Evolutionary conservation across 352 stramenopile genomes (phyloP), one percentile per base, ranked within the genome.

Genomic region (Globisporangium echinulatum): DNA sequence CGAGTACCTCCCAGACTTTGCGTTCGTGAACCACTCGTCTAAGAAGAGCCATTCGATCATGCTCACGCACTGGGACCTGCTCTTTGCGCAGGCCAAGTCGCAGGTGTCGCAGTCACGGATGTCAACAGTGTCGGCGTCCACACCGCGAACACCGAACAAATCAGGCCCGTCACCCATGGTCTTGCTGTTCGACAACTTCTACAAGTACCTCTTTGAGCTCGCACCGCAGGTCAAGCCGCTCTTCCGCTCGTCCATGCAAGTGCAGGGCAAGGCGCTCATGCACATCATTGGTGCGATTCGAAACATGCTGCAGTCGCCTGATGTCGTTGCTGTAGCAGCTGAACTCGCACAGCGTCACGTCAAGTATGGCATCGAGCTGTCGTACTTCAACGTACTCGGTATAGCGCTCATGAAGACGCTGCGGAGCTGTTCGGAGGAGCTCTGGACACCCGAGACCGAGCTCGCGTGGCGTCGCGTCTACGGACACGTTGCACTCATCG

Each of bases 341-440:
- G 61, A 64, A 55, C 61, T 80, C 37, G 74, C 91, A 7, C 91
- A 75, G 4, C 86, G 78, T 1, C 90, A 90, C 43, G 75, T 97
- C 33, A 88, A 76, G 54, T 78, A 82, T 50, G 89, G 95, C 40
- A 88, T 98, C 17, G 67, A 97, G 15, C 63, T 87, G 37, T 81
- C 95, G 40, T 77, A 86, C 48, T 97, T 96, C 77, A 94, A 97
- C 46, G 72, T 82, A 13, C 69, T 98, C 13, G 91, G 95, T 3
- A 83, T 91, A 50, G 87, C 84, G 19, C 80, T 98, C 14, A 69
- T 98, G 40, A 67, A 68, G 15, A 78, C 85, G 7, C 95, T 97
- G 76, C 72, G 77, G 37, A 63, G 73, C 46, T 72, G 63, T 8
- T 77, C 75, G 1, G 70, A 68, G n/a, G 54, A 63, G 8, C 39